These are phyloP conservation scores for Penicillium soppii DNA, from an alignment of 495 filamentous ascomycete species.

Conservation along the genomic window DNA sequence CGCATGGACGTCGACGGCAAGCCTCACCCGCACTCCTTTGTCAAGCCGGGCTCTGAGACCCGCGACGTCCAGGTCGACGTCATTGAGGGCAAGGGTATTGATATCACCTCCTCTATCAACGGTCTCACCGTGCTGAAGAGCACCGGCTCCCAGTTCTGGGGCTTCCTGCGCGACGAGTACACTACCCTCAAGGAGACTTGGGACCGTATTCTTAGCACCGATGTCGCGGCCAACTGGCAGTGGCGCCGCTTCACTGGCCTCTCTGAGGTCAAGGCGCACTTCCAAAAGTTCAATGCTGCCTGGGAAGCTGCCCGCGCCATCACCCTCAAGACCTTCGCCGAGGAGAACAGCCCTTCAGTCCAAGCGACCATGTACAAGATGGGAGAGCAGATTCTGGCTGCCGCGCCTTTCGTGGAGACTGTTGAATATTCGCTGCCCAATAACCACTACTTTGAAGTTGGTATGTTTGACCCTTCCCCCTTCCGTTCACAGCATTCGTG, in stretches of 20 bases:
- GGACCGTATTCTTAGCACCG: conserved; percentile 93
- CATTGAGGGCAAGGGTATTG: conserved; percentile 62
- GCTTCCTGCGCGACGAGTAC: conserved; percentile 89
- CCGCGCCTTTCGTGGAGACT: conserved; percentile 65
- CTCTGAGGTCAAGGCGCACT: conserved; percentile 63
- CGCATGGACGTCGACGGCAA: conserved; percentile 83
- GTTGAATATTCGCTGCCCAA: conserved; percentile 89
- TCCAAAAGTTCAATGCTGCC: conserved; percentile 71
- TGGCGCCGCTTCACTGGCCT: conserved; percentile 72
- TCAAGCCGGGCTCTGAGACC: conserved; percentile 84
- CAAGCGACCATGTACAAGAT: conserved; percentile 99
- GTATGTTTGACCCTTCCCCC: conserved; percentile 43
- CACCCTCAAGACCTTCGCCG: conserved; percentile 89
- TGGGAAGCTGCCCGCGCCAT: conserved; percentile 75
- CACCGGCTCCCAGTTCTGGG: conserved; percentile 95
- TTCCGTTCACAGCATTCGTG: background rate
- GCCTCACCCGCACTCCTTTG: conserved; percentile 95
- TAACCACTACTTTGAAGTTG: conserved; percentile 98
- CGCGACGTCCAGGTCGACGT: conserved; percentile 55
- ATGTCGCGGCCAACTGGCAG: conserved; percentile 80
- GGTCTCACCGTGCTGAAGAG: conserved; percentile 90
- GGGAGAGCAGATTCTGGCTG: conserved; percentile 81
- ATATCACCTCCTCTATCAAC: conserved; percentile 66
- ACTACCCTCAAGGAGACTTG: conserved; percentile 86
- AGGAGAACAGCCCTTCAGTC: conserved; percentile 86